Conservation (phyloP, 257 asterid genomes). For the Striga asiatica region DNA sequence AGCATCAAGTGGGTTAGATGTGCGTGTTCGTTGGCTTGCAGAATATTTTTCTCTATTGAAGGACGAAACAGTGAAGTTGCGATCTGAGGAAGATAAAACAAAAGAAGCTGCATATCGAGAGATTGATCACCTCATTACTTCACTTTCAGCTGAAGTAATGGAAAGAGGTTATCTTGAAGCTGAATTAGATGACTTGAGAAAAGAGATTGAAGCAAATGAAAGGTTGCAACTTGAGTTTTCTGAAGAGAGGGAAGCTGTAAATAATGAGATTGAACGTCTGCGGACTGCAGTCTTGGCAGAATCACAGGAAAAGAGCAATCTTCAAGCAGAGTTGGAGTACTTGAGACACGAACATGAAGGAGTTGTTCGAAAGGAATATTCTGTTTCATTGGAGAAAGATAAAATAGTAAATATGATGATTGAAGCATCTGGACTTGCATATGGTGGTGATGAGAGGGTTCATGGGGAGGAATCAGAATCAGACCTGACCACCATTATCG, state of each 20-base stretch:
- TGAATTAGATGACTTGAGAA: conserved; percentile 51
- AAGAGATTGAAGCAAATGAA: conserved; percentile 29
- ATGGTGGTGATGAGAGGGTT: conserved; percentile 22
- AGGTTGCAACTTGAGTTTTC: conserved; percentile 42
- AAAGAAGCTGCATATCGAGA: conserved; percentile 44
- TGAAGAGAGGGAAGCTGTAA: conserved; percentile 40
- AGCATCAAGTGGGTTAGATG: conserved; percentile 38
- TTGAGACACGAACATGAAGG: conserved; percentile 38
- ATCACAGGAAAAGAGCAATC: conserved; percentile 55
- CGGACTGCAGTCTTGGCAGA: conserved; percentile 44
- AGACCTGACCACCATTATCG: conserved; percentile 33
- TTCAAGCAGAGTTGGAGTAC: conserved; percentile 39
- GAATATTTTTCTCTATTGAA: conserved; percentile 43
- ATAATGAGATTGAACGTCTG: conserved; percentile 44
- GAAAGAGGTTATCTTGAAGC: conserved; percentile 46
- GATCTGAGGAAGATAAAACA: conserved; percentile 36
- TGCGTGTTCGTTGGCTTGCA: conserved; percentile 47
- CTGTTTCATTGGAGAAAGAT: conserved; percentile 42
- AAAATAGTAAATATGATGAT: conserved; percentile 40
- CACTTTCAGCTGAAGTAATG: conserved; percentile 50
- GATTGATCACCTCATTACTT: conserved; percentile 45
- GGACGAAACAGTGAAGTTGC: conserved; percentile 49
- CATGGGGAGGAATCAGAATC: conserved; percentile 27
- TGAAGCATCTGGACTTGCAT: conserved; percentile 59
- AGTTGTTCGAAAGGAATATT: conserved; percentile 33